Base-by-base conservation (phyloP, 2,329 filamentous ascomycete genomes). In the Colletotrichum incanum region DNA sequence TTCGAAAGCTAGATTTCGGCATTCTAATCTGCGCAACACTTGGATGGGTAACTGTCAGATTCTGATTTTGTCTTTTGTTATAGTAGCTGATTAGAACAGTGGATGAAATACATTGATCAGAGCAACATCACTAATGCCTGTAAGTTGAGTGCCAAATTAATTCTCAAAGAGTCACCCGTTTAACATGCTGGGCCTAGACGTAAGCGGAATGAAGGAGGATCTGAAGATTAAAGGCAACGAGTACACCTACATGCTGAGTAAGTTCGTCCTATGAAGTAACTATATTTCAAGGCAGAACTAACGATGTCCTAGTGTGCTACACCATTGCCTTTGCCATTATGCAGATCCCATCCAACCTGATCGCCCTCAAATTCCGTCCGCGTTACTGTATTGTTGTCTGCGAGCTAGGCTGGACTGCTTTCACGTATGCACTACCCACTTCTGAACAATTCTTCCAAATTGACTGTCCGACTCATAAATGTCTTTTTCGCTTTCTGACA, bases 341-440 rank as follows among this genome's bases (percentile, higher is more conserved):
- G 75, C 91, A 93, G 76, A 85, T 87, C 0, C 78, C 91, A 37
- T 92, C 90, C n/a, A 93, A 93, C 77, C 82, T 93, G 67, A 81
- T 93, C 41, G 86, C 93, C 55, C 92, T 92, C 77, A 85, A 86
- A 11, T 82, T 91, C 67, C 84, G 88, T 2, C 92, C 92, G 0
- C 90, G 87, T 47, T 80, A 92, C 61, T 94, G 93, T 76, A 85
- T 93, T 41, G 89, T 92, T 0, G 80, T 86, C 14, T 79, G 77
- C 72, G 79, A 80, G 52, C 50, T 65, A 1, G 66, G 60, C 9
- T 65, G 66, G 60, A 65, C 66, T 1, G 66, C 66, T 0, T 65
- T 69, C 16, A 69, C 60, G 66, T 68, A 58, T 3, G 66, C 16
- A 8, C 26, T 7, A 20, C 6, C 6, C 49, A 31, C 14, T 45